Evolutionary conservation across 208 protist species (phyloP), one percentile per base, ranked within the genome.

Genomic region (Sergeia podlipaevii): DNA sequence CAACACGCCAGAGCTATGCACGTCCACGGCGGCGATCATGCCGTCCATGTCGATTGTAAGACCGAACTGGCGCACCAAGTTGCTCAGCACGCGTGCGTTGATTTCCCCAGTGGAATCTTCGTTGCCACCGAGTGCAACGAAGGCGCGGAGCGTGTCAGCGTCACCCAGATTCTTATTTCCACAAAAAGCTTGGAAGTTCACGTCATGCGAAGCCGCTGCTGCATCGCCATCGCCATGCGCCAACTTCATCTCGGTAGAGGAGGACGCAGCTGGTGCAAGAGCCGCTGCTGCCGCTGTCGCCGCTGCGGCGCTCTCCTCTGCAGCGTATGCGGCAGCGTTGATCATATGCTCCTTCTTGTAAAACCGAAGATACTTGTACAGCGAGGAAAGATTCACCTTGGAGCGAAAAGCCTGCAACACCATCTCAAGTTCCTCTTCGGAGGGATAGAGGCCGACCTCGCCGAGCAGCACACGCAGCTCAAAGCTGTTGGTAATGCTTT

Each of bases 41-140:
- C 53, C 52, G 52, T 83, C 78, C 24, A 90, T 74, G 66, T 93
- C 86, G 51, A 93, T 73, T 7, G 79, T 89, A n/a, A 93, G 72
- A 27, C 69, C 74, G 45, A 91, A 93, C 41, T 78, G 54, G 13
- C 52, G 68, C 18, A 85, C 71, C 28, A 66, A 74, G n/a, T 78
- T 61, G n/a, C 70, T 62, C 44, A 93, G 63, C 41, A 63, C 60
- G 10, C 68, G 55, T 5, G 77, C 39, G 24, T 37, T 13, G 39
- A 93, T 76, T 21, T 62, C 53, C 2, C 86, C 86, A 2, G 48
- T 73, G 43, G 82, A 74, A 52, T 91, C 82, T 46, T 86, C 86
- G 27, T 64, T 37, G 21, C 86, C 86, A 50, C 86, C 86, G n/a
- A 93, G 78, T 3, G 77, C 72, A 17, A 93, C 70, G 51, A 93